Base-by-base conservation (phyloP, 805 yeast species). In the Nakazawaea laoshanensis region DNA sequence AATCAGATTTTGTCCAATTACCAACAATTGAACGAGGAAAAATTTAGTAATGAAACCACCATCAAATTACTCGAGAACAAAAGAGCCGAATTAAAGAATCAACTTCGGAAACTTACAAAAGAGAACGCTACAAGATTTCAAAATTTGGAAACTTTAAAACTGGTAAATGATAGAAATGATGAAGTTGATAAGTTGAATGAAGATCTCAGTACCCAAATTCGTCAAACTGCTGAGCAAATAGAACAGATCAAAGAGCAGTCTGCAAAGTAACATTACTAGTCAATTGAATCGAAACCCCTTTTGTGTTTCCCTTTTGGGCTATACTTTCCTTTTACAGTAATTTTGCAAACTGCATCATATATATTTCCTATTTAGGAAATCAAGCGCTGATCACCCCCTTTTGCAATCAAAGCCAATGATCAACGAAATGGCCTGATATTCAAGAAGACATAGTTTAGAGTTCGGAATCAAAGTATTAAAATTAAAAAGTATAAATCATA, bases 11-110 rank as follows among this genome's bases (percentile, higher is more conserved):
- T 50, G 14, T 45, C 47, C 29, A 55, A 51, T 33, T 53, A 52
- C 36, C 49, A 52, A 30, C 59, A 55, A 37, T 30, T 53, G 31
- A 54, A 52, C 35, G 59, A 53, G 33, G 60, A 56, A 27, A 45
- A 45, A 24, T 46, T 48, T 38, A 48, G 48, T 33, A 47, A 50
- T 34, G 49, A 47, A 25, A 36, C 44, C 3, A 32, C 42, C 9
- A 24, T 54, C 4, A 36, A 37, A 19, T 46, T 46, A 17, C 34
- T 52, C 14, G 37, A 37, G 22, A 24, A 24, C 4, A 39, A 33
- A 12, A 38, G 43, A 16, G 31, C 31, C 2, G 43, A 42, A 10
- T 30, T 40, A 8, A 37, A 32, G 4, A 31, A 35, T 4, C 27
- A 37, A 21, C 43, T 41, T 12, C 31, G 41, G 2, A 42, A 45